These are phyloP conservation scores for Andrographis paniculata DNA, from an alignment of 305 asterid species.

Conservation along the genomic window DNA sequence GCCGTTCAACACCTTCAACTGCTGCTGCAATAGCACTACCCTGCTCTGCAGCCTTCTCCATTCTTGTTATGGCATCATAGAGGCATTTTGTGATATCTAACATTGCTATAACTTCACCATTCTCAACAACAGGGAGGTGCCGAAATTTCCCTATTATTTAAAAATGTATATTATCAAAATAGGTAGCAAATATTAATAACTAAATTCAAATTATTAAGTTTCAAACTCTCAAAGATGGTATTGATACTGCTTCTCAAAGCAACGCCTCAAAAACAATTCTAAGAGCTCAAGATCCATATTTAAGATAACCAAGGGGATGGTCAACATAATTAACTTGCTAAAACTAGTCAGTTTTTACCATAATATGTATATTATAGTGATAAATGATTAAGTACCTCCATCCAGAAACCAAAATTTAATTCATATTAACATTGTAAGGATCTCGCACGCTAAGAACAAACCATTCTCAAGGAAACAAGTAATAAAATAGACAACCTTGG, in stretches of 20 bases:
- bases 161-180: neutral
- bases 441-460: constrained; percentile 15
- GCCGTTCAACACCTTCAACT: constrained; percentile 98
- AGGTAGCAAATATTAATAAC: constrained; percentile 4
- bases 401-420: neutral
- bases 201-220: no score
- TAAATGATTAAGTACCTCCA: no score
- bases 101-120: constrained; percentile 94
- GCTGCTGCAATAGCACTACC: constrained; percentile 97
- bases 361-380: no score
- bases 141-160: constrained; percentile 81
- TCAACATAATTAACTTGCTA: constrained; percentile 5
- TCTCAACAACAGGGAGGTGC: constrained; percentile 98
- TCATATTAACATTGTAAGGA: constrained; percentile 12
- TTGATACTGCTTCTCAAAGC: no score
- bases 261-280: no score
- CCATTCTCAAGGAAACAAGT: constrained; percentile 9
- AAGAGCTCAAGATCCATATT: neutral
- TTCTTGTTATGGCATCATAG: constrained; percentile 93
- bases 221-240: no score
- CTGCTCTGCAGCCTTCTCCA: constrained; percentile 99
- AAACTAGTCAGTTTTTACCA: no score
- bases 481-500: constrained; percentile 51
- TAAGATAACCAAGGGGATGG: constrained; percentile 5
- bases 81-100: constrained; percentile 93